Evolutionary conservation across 169 alveolate genomes (phyloP), one percentile per base, ranked within the genome.

Genomic region (Plasmodium ovale): DNA sequence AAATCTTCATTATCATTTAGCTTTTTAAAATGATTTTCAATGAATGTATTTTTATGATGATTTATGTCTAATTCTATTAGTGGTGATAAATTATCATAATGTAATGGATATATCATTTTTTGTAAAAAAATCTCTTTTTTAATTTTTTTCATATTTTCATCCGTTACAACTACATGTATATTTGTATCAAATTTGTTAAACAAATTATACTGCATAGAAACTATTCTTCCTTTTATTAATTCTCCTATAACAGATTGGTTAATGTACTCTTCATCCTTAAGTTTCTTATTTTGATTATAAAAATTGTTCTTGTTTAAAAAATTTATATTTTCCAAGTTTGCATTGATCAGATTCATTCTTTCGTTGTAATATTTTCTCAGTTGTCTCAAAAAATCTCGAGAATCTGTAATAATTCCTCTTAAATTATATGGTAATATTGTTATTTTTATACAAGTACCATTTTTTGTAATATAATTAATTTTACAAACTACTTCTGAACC

Each of bases 401-500:
- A 91, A 51, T 94, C 96, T 35, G 87, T 87, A 9, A 93, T 89
- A 56, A 74, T 49, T 0, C 92, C 96, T 37, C 88, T 87, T 12
- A 94, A 87, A 31, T 89, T 92, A 39, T 87, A 87, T 19, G 96
- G 96, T 3, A 93, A 77, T 39, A 94, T 73, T 47, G 87, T 58
- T 0, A 91, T 92, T 54, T 82, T 68, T 12, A 91, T 42, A 16
- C 25, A 60, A 19, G 27, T 21, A 35, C 53, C 89, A 64, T 77
- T 44, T 54, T 77, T 77, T 27, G 59, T 88, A 5, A 77, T 70
- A 37, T 59, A 88, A 37, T 93, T 92, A 39, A 93, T 87, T 42
- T 87, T 82, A 16, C 95, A 93, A 25, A 91, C 85, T 14, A 93
- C 96, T 54, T 89, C 92, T 9, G 96, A 68, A 31, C 96, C 96